Evolutionary conservation across 257 asterid genomes (phyloP).

Genomic region (Nyctanthes arbortristis): DNA sequence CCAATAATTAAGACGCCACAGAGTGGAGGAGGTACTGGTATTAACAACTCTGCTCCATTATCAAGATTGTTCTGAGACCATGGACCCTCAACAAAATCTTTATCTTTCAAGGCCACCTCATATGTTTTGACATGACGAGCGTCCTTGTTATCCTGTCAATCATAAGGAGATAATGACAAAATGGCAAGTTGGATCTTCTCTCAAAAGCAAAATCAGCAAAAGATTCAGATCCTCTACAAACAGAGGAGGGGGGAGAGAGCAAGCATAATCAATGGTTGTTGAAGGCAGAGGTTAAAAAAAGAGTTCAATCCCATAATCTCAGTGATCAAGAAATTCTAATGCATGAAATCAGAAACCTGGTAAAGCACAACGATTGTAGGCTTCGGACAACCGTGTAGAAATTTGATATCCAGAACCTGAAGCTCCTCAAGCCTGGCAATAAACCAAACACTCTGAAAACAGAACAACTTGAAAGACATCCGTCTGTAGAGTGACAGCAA

Average conservation of each 20-base stretch:
- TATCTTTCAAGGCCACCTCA: slow-evolving; percentile 82
- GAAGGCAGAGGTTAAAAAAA: slow-evolving; percentile 3
- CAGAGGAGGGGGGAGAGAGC: background rate
- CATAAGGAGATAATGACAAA: slow-evolving; percentile 10
- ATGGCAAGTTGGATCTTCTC: background rate
- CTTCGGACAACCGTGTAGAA: slow-evolving; percentile 82
- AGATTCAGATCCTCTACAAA: background rate
- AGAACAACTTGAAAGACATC: background rate
- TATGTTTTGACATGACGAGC: slow-evolving; percentile 91
- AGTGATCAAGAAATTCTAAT: background rate
- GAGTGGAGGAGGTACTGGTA: slow-evolving; percentile 90
- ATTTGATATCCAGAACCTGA: slow-evolving; percentile 93
- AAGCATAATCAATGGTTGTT: slow-evolving; percentile 1
- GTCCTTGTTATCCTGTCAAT: slow-evolving; percentile 78
- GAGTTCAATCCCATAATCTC: slow-evolving; percentile 5
- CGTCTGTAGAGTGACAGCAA: background rate
- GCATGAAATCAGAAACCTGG: slow-evolving; percentile 54
- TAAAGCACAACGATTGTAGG: slow-evolving; percentile 93
- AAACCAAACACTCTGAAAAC: slow-evolving; percentile 1
- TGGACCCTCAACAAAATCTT: slow-evolving; percentile 90
- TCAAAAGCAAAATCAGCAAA: slow-evolving; percentile 6
- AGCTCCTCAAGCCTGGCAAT: slow-evolving; percentile 86
- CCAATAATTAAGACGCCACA: slow-evolving; percentile 91
- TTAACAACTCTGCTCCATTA: slow-evolving; percentile 84
- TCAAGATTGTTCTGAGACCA: too few species aligned